Evolutionary conservation across 2,329 filamentous ascomycete genomes (phyloP).

Genomic region (Parastagonospora nodorum): DNA sequence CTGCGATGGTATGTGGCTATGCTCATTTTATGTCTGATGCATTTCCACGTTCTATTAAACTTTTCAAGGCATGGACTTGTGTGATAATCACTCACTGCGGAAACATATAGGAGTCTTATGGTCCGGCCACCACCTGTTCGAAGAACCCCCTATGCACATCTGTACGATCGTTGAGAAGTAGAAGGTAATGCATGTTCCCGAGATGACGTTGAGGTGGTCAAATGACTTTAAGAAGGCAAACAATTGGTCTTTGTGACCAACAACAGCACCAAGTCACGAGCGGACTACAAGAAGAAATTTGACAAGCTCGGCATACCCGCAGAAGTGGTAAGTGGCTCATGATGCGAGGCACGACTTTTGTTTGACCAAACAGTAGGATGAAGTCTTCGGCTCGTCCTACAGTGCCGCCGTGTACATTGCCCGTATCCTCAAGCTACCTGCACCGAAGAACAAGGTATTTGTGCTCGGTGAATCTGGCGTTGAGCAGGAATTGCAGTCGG

Average conservation of each 20-base stretch:
- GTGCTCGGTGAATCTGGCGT: conserved; percentile 91
- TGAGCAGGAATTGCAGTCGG: conserved; percentile 81
- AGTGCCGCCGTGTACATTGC: conserved; percentile 95
- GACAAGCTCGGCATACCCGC: conserved; percentile 78
- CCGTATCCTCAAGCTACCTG: conserved; percentile 80
- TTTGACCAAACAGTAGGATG: conserved; percentile 61
- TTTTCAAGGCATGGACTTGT: background rate
- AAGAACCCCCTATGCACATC: conserved; percentile 80
- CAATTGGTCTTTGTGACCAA: conserved; percentile 96
- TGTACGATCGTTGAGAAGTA: no score
- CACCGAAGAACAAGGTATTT: conserved; percentile 88
- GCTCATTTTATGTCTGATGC: no score
- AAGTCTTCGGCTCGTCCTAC: conserved; percentile 96
- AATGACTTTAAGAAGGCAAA: conserved; percentile 66
- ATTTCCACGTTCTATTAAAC: background rate
- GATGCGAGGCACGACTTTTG: background rate
- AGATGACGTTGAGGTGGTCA: no score
- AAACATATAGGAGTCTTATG: conserved; percentile 81
- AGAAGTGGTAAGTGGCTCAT: conserved; percentile 58
- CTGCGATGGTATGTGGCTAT: conserved; percentile 77
- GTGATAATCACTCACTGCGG: conserved; percentile 42
- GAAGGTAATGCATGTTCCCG: conserved; percentile 61
- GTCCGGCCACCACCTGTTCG: conserved; percentile 91
- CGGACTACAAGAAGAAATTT: conserved; percentile 92
- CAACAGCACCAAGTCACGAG: conserved; percentile 95